A percentile compares a stretch with the other conserved stretches of the same genome.
phyloP scores from a whole-genome alignment of 352 stramenopile species.

The Peronospora belbahrii region DNA sequence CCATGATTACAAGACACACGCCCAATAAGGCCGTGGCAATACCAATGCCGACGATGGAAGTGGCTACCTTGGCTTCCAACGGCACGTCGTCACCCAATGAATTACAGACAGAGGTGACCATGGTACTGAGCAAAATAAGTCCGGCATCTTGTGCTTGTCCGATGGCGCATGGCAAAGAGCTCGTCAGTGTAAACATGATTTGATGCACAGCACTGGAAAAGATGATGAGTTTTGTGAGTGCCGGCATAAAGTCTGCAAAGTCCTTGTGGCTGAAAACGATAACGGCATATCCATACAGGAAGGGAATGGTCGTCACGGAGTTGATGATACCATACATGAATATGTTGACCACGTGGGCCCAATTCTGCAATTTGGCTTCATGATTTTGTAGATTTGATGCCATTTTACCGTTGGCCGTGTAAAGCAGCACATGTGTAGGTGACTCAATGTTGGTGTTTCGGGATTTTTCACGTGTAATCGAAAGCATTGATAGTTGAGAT shows the following conservation, averaged over 20 bases:
- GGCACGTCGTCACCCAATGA: slow-evolving; percentile 52
- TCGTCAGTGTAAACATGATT: slow-evolving; percentile 82
- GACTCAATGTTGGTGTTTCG: slow-evolving; percentile 13
- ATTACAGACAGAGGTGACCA: slow-evolving; percentile 86
- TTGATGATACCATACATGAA: slow-evolving; percentile 88
- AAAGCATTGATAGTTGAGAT: slow-evolving; percentile 8
- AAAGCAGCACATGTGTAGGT: slow-evolving; percentile 21
- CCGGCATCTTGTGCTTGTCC: slow-evolving; percentile 97
- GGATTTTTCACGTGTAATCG: slow-evolving; percentile 9
- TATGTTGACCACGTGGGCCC: slow-evolving; percentile 47
- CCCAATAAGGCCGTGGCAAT: slow-evolving; percentile 89
- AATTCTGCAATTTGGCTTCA: not conserved
- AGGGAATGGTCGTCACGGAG: slow-evolving; percentile 89
- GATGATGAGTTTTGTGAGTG: slow-evolving; percentile 92
- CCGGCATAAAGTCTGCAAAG: slow-evolving; percentile 80
- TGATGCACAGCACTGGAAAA: slow-evolving; percentile 93
- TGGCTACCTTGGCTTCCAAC: slow-evolving; percentile 85
- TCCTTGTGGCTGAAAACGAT: slow-evolving; percentile 92
- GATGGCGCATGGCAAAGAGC: slow-evolving; percentile 92
- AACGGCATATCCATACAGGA: slow-evolving; percentile 92
- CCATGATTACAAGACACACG: slow-evolving; percentile 88
- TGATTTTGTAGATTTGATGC: not conserved
- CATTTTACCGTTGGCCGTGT: slow-evolving; percentile 8
- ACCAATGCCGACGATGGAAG: slow-evolving; percentile 88
- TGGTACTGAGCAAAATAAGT: slow-evolving; percentile 95